Percentiles rank a stretch among this genome's conserved stretches.
Evolutionary conservation across 495 filamentous ascomycete genomes (phyloP).

Genomic region (Aspergillus sparsus): DNA sequence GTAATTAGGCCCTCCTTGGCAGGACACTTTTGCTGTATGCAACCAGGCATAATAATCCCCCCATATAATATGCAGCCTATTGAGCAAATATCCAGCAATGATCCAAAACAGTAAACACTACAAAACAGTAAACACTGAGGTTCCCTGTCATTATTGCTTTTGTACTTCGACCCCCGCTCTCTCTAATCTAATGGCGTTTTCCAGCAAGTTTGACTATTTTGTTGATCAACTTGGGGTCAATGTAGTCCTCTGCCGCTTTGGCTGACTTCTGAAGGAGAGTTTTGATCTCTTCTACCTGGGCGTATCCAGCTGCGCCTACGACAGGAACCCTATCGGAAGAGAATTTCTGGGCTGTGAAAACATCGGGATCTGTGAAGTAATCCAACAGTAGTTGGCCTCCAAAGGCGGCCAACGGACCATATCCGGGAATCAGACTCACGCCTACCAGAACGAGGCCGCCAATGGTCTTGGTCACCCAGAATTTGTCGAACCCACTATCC

Average conservation of each 20-base stretch:
- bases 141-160: background rate
- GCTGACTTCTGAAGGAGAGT: background rate
- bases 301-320: background rate
- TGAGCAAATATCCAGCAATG: constrained; percentile 1
- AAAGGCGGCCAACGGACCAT: constrained; percentile 1
- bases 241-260: background rate
- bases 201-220: background rate
- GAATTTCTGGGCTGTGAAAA: constrained; percentile 2
- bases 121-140: too few relatives aligned
- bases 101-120: background rate
- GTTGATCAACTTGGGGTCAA: constrained; percentile 3
- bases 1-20: too few relatives aligned
- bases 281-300: background rate
- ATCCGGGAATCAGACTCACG: constrained; percentile 2
- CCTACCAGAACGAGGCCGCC: background rate
- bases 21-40: too few relatives aligned
- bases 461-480: constrained; percentile 1
- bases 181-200: constrained; percentile 3
- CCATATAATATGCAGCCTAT: too few relatives aligned
- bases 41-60: too few relatives aligned
- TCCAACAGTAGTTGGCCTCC: constrained; percentile 2
- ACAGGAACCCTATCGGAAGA: constrained; percentile 1
- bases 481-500: background rate
- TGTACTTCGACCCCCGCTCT: background rate
- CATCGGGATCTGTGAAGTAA: constrained; percentile 1